phyloP scores from a whole-genome alignment of 192 early-diverging fungal species.

The Rhizoclosmatium sp. region DNA sequence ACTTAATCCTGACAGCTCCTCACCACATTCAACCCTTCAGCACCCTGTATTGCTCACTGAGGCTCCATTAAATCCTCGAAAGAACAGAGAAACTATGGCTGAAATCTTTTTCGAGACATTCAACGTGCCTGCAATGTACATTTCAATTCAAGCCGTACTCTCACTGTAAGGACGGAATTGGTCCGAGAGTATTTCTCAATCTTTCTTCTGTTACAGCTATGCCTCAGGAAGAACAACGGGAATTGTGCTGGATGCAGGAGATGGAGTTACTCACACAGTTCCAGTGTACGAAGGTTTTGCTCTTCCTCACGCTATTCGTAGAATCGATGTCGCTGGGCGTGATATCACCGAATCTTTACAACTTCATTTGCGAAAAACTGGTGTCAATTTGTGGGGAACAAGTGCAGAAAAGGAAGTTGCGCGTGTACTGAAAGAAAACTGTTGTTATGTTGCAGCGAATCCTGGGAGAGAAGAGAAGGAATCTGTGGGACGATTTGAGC shows the following conservation, averaged over 20 bases:
- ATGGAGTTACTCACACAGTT: conserved; percentile 93
- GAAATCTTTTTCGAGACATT: conserved; percentile 99
- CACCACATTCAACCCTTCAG: conserved; percentile 44
- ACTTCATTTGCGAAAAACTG: conserved; percentile 89
- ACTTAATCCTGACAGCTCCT: too few relatives aligned
- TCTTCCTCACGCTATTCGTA: conserved; percentile 89
- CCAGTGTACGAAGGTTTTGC: conserved; percentile 98
- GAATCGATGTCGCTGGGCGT: conserved; percentile 92
- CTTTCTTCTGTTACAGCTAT: conserved; percentile 64
- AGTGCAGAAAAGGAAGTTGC: conserved; percentile 96
- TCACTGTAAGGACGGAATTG: conserved; percentile 72
- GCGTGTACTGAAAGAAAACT: conserved; percentile 94
- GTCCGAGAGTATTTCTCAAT: neutral
- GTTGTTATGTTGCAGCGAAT: conserved; percentile 90
- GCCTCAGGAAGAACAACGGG: conserved; percentile 98
- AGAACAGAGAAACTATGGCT: conserved; percentile 91
- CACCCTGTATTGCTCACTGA: conserved; percentile 98
- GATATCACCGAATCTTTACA: conserved; percentile 95
- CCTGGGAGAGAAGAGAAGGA: conserved; percentile 96
- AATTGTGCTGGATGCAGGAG: conserved; percentile 94
- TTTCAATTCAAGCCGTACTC: conserved; percentile 97
- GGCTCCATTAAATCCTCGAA: conserved; percentile 92
- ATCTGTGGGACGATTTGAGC: conserved; percentile 73
- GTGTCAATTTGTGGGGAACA: conserved; percentile 82
- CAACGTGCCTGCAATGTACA: conserved; percentile 96